These are phyloP conservation scores for Stephanodiscus minutulus DNA, from an alignment of 108 stramenopile species.

Conservation along the genomic window DNA sequence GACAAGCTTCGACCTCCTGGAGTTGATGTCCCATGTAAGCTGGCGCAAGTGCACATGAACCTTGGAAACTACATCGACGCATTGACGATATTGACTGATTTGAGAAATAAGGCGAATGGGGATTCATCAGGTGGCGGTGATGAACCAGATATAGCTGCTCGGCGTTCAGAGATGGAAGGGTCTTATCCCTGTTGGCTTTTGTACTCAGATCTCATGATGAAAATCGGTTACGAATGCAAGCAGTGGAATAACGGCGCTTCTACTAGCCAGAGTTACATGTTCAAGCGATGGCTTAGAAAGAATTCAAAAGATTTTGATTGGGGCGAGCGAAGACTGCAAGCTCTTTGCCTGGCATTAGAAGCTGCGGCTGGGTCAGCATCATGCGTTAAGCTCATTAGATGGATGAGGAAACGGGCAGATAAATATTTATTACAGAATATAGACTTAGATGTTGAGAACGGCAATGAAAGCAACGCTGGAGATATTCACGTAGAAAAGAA, in stretches of 20 bases:
- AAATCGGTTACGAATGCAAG: conserved; percentile 78
- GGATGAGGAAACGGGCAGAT: conserved; percentile 60
- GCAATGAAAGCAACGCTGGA: conserved; percentile 6
- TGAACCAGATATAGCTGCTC: not conserved
- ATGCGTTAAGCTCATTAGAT: conserved; percentile 51
- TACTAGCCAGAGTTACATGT: conserved; percentile 72
- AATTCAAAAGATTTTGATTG: conserved; percentile 78
- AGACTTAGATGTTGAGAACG: conserved; percentile 22
- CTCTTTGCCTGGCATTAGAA: conserved; percentile 74
- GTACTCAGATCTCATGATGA: conserved; percentile 86
- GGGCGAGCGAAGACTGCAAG: conserved; percentile 82
- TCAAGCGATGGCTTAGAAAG: conserved; percentile 84
- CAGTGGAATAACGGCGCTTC: conserved; percentile 68
- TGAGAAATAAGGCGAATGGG: conserved; percentile 52
- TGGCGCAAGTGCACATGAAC: conserved; percentile 71
- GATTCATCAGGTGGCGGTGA: not conserved
- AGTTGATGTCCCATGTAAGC: conserved; percentile 76
- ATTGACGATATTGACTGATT: conserved; percentile 75
- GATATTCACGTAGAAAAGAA: conserved; percentile 19
- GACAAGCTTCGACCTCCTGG: conserved; percentile 79
- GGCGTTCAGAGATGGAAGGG: conserved; percentile 53
- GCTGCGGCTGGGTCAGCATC: conserved; percentile 72
- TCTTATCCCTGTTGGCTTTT: conserved; percentile 78
- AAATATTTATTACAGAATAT: conserved; percentile 23
- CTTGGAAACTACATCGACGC: conserved; percentile 74